phyloP scores from a whole-genome alignment of 2,329 filamentous ascomycete genomes.

The Plenodomus lindquistii region DNA sequence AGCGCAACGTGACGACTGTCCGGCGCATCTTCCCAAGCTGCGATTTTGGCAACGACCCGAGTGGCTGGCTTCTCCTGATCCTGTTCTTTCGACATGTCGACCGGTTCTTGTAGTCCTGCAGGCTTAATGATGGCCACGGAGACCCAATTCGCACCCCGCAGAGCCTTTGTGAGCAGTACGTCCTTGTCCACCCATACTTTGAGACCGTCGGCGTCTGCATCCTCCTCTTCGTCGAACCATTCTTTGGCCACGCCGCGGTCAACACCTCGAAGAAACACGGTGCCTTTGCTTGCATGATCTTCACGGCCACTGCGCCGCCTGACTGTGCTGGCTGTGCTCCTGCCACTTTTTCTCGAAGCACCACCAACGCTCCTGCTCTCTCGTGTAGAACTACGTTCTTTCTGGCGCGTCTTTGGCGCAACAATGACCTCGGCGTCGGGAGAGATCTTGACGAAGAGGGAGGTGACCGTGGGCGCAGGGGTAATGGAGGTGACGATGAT shows the following conservation, averaged over 20 bases:
- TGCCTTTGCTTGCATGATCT: conserved; percentile 66
- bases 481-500: conserved; percentile 84
- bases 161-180: conserved; percentile 68
- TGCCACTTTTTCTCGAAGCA: conserved; percentile 76
- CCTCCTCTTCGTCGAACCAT: conserved; percentile 74
- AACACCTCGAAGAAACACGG: conserved; percentile 79
- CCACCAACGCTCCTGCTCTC: conserved; percentile 81
- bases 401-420: conserved; percentile 84
- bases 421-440: conserved; percentile 97
- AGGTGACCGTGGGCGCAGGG: conserved; percentile 68
- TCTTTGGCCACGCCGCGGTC: conserved; percentile 70
- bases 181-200: conserved; percentile 87
- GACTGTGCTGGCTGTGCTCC: conserved; percentile 73
- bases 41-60: conserved; percentile 75
- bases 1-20: conserved; percentile 79
- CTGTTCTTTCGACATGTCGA: conserved; percentile 72
- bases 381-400: conserved; percentile 64
- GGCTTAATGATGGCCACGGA: conserved; percentile 86
- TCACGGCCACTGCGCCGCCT: conserved; percentile 61
- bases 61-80: conserved; percentile 61
- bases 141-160: conserved; percentile 77
- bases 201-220: conserved; percentile 56
- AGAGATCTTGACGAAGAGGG: conserved; percentile 87
- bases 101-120: conserved; percentile 70
- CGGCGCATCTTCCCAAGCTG: conserved; percentile 83